phyloP scores from a whole-genome alignment of 164 flowering plant genomes.

The Aristolochia fimbriata region DNA sequence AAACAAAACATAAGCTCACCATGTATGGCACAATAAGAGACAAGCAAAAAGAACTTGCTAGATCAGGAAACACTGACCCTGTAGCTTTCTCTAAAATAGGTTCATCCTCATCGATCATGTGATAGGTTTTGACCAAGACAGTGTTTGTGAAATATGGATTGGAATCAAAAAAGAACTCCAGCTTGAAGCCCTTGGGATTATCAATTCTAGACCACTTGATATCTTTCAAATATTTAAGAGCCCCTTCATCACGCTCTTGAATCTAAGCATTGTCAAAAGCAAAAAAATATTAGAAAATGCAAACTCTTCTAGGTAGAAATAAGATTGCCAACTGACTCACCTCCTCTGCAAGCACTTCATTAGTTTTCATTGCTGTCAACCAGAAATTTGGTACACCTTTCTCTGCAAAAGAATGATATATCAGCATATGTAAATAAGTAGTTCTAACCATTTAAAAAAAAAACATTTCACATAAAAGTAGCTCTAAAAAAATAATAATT shows the following conservation, averaged over 20 bases:
- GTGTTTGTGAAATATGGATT: conserved; percentile 80
- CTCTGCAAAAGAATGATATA: conserved; percentile 19
- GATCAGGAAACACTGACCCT: conserved; percentile 35
- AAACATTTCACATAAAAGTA: too few species aligned
- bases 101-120: conserved; percentile 91
- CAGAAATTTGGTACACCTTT: conserved; percentile 91
- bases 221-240: conserved; percentile 78
- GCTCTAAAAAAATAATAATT: too few species aligned
- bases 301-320: not conserved
- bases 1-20: not conserved
- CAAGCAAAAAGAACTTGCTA: not conserved
- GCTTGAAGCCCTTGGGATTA: conserved; percentile 87
- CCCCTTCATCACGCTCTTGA: conserved; percentile 81
- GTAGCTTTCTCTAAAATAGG: conserved; percentile 90
- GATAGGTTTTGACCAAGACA: conserved; percentile 74
- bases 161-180: conserved; percentile 74
- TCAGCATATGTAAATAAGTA: not conserved
- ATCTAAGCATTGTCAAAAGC: conserved; percentile 29
- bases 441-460: too few species aligned
- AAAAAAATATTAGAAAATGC: not conserved
- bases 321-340: conserved; percentile 17
- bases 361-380: conserved; percentile 79
- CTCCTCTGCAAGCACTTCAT: conserved; percentile 71
- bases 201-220: conserved; percentile 77
- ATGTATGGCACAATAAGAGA: not conserved